Conservation (phyloP, 2,329 filamentous ascomycete species). For the Scedosporium apiospermum region DNA sequence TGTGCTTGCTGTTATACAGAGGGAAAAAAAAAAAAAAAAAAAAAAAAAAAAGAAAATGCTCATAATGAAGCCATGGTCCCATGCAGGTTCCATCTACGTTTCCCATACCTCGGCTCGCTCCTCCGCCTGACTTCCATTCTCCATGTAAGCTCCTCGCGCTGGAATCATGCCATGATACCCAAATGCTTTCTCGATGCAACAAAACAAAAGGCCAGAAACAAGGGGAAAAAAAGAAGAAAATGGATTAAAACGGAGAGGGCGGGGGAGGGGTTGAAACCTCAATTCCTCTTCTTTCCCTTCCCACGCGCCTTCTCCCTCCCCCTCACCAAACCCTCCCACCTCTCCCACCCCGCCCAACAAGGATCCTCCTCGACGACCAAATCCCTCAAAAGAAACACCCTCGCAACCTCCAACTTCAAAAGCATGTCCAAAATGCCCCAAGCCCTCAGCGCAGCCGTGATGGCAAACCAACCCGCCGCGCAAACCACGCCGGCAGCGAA, state of each 20-base stretch:
- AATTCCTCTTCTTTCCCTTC: not conserved
- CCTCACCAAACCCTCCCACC: conserved; percentile 57
- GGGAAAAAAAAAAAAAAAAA: too few species aligned
- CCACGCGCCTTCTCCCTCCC: not conserved
- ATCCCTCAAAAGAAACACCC: conserved; percentile 67
- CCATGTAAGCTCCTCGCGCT: not conserved
- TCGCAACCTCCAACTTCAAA: conserved; percentile 54
- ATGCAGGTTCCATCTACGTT: too few species aligned
- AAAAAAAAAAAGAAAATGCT: too few species aligned
- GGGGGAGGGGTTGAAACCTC: not conserved
- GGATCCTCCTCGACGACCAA: conserved; percentile 81
- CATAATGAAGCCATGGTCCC: too few species aligned
- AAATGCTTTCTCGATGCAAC: not conserved
- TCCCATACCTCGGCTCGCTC: too few species aligned
- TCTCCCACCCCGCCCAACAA: conserved; percentile 86
- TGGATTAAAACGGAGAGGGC: not conserved
- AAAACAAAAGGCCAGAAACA: not conserved
- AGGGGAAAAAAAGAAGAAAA: not conserved
- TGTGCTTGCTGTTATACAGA: too few species aligned
- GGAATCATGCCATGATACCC: not conserved
- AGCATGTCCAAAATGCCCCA: conserved; percentile 64
- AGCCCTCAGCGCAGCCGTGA: conserved; percentile 57
- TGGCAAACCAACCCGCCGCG: conserved; percentile 68
- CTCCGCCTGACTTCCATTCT: too few species aligned
- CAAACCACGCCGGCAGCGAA: conserved; percentile 59